Base-by-base conservation (phyloP, 768 basidiomycete genomes). In the Podaxis pistillaris region DNA sequence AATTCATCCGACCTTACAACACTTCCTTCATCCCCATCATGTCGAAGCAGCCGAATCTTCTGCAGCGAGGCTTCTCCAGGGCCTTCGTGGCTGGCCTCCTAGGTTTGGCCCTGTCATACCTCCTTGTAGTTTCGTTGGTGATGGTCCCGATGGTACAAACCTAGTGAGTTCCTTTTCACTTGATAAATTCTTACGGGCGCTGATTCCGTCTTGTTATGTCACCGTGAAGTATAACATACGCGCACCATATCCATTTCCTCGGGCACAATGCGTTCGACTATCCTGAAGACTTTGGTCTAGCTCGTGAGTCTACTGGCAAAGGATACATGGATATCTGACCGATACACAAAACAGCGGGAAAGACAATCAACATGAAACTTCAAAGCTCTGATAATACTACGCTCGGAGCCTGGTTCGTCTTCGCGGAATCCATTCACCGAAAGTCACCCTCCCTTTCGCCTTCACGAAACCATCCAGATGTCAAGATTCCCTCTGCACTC, bases 401-500 rank as follows among this genome's bases (percentile, higher is more conserved):
- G 0, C 71, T 91, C 36, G 91, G 91, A 28, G 85, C 86, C 11
- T 89, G 87, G 87, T 86, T 86, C 69, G 74, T 85, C 56, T 79
- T 86, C 46, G 80, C 86, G 1, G 82, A 86, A 38, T 70, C 75
- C 0, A 79, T 76, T 67, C 84, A 84, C 69, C 77, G 74, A 55
- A 70, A 66, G 12, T 67, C 75, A 26, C 74, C 74, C 68, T 73
- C 19, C 72, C 28, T 47, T 26, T 61, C 60, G 3, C 51, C 50
- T 15, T 36, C 60, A 22, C 30, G 28, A 47, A 75, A 33, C 80
- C 67, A 49, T 71, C 75, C 56, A 61, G 57, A 73, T 37, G 76
- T 78, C 6, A 73, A 71, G 58, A 75, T 80, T 56, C 68, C 70
- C 1, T 62, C 57, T 6, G 77, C 78, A 3, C 49, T 76, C 36